Evolutionary conservation across 2,329 filamentous ascomycete genomes (phyloP).

Genomic region (Colletotrichum echinochloae): DNA sequence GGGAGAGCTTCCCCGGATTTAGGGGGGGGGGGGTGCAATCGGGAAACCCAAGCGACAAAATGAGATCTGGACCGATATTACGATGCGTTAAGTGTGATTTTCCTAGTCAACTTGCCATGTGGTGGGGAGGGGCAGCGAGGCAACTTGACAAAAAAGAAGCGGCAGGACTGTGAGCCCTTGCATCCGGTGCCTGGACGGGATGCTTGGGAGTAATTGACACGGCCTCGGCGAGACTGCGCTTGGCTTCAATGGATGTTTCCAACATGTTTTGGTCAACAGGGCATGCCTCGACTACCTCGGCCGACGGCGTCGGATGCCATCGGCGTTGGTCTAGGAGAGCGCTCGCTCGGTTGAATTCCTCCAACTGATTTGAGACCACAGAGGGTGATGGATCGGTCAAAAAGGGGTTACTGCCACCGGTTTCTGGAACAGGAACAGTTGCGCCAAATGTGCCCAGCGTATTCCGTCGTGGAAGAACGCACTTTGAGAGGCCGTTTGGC

Average conservation of each 20-base stretch:
- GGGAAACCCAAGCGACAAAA: not conserved
- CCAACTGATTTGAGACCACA: not conserved
- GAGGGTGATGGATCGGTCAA: not conserved
- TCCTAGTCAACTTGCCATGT: not conserved
- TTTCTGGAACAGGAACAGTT: too few relatives aligned
- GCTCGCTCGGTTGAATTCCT: not conserved
- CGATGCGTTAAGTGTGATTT: not conserved
- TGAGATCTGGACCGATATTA: not conserved
- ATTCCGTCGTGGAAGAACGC: not conserved
- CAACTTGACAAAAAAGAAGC: not conserved
- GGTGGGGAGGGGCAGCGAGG: not conserved
- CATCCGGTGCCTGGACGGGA: not conserved
- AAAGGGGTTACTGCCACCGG: not conserved
- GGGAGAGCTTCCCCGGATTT: not conserved
- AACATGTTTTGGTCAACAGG: not conserved
- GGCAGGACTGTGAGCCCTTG: not conserved
- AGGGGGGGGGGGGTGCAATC: not conserved
- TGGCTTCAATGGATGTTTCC: not conserved
- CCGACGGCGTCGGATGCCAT: not conserved
- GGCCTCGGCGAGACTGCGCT: not conserved
- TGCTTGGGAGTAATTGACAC: not conserved
- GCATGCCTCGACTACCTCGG: not conserved
- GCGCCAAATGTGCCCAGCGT: not conserved
- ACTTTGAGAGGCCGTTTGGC: too few relatives aligned
- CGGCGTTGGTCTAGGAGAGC: not conserved